Conservation (phyloP, 2,329 filamentous ascomycete species). For the Nothophoma quercina region DNA sequence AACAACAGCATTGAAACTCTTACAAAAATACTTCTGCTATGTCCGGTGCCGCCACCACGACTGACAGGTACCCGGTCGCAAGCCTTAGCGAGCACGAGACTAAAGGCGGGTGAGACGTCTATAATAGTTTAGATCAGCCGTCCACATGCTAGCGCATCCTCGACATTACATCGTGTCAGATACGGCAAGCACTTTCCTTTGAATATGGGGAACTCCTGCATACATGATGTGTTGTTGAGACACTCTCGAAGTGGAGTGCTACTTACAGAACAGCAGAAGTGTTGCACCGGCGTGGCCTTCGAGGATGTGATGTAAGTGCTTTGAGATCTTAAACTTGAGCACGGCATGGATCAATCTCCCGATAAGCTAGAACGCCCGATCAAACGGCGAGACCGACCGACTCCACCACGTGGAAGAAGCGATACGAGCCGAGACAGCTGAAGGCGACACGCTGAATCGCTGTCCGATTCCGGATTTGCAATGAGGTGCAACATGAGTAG, state of each 20-base stretch:
- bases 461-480: too few relatives aligned
- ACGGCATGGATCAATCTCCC: neutral
- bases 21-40: too few relatives aligned
- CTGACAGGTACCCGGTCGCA: neutral
- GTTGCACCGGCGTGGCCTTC: too few relatives aligned
- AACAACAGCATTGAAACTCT: too few relatives aligned
- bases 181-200: too few relatives aligned
- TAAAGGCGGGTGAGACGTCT: neutral
- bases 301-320: too few relatives aligned
- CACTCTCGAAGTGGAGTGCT: too few relatives aligned
- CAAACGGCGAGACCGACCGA: neutral
- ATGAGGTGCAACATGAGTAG: neutral
- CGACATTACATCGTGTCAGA: neutral
- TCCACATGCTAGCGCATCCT: neutral
- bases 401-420: neutral
- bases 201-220: too few relatives aligned
- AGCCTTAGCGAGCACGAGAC: neutral
- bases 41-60: neutral
- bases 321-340: neutral
- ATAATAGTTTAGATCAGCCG: neutral
- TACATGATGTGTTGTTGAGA: too few relatives aligned
- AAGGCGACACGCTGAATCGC: neutral
- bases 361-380: neutral
- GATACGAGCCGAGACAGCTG: neutral
- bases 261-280: too few relatives aligned